These are phyloP conservation scores for Plenodomus biglobosus DNA, from an alignment of 2,329 filamentous ascomycete genomes.

Conservation along the genomic window DNA sequence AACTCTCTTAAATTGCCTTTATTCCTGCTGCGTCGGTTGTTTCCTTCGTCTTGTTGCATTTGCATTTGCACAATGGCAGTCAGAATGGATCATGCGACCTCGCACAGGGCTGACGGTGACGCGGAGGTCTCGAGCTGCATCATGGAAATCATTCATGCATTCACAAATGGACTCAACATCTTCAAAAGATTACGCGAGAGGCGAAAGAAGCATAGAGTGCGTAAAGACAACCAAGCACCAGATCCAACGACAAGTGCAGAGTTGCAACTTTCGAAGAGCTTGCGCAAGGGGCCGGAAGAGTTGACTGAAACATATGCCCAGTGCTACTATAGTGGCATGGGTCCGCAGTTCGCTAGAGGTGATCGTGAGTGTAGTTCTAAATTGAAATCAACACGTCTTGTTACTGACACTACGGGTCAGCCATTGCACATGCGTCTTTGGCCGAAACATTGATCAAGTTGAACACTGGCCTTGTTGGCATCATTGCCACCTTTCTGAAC, in stretches of 20 bases:
- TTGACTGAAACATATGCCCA: conserved; percentile 48
- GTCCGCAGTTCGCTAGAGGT: conserved; percentile 47
- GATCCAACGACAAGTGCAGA: conserved; percentile 38
- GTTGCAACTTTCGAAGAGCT: conserved; percentile 43
- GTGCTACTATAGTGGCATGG: conserved; percentile 39
- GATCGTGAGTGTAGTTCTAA: conserved; percentile 43
- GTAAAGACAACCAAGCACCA: conserved; percentile 18
- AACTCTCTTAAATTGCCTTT: conserved; percentile 13
- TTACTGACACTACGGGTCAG: conserved; percentile 25
- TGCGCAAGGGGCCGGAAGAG: conserved; percentile 47
- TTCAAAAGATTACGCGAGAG: conserved; percentile 47
- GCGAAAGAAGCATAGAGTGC: conserved; percentile 35
- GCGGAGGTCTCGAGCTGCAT: conserved; percentile 42
- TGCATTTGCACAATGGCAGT: conserved; percentile 27
- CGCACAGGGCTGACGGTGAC: conserved; percentile 19
- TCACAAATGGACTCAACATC: conserved; percentile 49
- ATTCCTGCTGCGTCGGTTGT: conserved; percentile 5
- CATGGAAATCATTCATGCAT: conserved; percentile 48
- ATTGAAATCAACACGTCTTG: background rate
- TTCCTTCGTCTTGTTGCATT: conserved; percentile 7
- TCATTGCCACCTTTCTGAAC: conserved; percentile 50
- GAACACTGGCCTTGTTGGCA: conserved; percentile 51
- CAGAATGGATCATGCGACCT: conserved; percentile 17
- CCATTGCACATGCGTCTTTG: conserved; percentile 50
- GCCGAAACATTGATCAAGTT: conserved; percentile 50